These are phyloP conservation scores for Coprinellus micaceus DNA, from an alignment of 768 basidiomycete genomes.

Conservation along the genomic window DNA sequence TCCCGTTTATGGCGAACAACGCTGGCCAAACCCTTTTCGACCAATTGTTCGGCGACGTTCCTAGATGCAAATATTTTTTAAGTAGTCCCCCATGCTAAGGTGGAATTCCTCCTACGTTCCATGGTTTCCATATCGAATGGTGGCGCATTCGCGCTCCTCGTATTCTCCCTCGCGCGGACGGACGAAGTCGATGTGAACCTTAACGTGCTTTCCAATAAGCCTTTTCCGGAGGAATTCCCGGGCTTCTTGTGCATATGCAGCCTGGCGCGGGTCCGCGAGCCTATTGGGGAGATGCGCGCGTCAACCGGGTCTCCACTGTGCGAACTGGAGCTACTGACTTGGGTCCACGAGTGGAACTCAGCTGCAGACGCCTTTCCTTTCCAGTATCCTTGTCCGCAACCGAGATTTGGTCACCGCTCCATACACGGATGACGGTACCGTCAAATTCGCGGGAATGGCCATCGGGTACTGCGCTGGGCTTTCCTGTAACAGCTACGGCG, in stretches of 20 bases:
- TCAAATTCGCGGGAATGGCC: conserved; percentile 62
- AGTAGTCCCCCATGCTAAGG: neutral
- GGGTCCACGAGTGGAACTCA: conserved; percentile 85
- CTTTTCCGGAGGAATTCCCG: conserved; percentile 90
- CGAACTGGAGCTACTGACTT: conserved; percentile 53
- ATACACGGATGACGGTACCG: conserved; percentile 78
- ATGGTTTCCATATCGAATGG: conserved; percentile 79
- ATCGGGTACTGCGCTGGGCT: conserved; percentile 42
- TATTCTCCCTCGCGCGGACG: conserved; percentile 91
- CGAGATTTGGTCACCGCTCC: conserved; percentile 90
- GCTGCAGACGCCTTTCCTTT: conserved; percentile 78
- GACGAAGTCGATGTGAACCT: conserved; percentile 83
- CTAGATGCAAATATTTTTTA: conserved; percentile 32
- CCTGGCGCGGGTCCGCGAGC: conserved; percentile 80
- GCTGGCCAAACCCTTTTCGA: conserved; percentile 89
- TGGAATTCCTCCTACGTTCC: conserved; percentile 70
- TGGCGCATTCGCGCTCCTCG: conserved; percentile 90
- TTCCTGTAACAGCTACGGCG: conserved; percentile 36
- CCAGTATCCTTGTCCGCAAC: conserved; percentile 67
- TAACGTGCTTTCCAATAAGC: conserved; percentile 86
- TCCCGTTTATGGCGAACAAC: conserved; percentile 91
- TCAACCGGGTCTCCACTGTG: neutral
- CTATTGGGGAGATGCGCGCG: conserved; percentile 32
- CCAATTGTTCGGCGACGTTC: conserved; percentile 88
- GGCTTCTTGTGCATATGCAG: conserved; percentile 87